Evolutionary conservation across 768 basidiomycete species (phyloP), one percentile per base, ranked within the genome.

Genomic region (Megacollybia marginata): DNA sequence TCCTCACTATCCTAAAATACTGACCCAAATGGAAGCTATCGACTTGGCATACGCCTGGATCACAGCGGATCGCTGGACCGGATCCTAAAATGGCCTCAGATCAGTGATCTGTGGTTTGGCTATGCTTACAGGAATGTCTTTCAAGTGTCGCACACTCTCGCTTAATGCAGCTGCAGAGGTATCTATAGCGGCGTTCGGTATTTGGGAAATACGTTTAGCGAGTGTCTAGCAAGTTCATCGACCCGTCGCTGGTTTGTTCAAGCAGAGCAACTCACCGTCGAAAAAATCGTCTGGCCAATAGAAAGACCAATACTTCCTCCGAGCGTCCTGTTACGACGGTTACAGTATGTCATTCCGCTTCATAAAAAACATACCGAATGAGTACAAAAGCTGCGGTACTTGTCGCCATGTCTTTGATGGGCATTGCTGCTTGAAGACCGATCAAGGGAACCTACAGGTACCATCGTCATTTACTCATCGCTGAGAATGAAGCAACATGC

Each of bases 361-460:
- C 23, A 19, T 46, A 20, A 28, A 5, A 16, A 15, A 50, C 65
- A 6, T 60, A 82, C 79, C 85, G 74, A 54, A 92, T 68, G 59
- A 92, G 83, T 16, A 78, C 76, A 58, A 84, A 86, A 0, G 81
- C 80, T 1, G 76, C 69, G 0, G 89, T 89, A 48, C 80, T 81
- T 2, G 89, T 89, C 2, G 89, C 88, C 88, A 92, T 89, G 54
- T 92, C 88, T 56, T 81, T 83, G 15, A 88, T 58, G 0, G 91
- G 91, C 89, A 93, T 93, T 1, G 89, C 84, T 1, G 88, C 87
- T 66, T 92, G 90, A 12, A 92, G 65, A 12, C 74, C 85, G 46
- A 90, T 80, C 7, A 89, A 65, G 0, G 87, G 88, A 69, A 47
- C 44, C 52, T 53, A 18, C 51, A 68, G 59, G 13, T 19, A 5